Conservation (phyloP, 1,139 yeast genomes). For the Hyphopichia burtonii region DNA sequence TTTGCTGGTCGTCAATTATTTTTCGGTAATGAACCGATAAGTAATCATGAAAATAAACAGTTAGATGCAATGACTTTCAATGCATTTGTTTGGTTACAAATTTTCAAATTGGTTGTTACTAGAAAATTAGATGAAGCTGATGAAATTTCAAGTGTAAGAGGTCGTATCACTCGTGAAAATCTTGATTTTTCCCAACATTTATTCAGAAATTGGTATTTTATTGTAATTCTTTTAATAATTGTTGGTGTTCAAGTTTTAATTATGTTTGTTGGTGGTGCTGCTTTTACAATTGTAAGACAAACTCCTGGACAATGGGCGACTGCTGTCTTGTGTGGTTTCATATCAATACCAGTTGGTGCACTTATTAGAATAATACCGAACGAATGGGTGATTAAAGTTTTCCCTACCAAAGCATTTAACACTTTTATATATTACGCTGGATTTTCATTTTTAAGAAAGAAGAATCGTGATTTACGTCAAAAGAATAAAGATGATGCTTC, state of each 20-base stretch:
- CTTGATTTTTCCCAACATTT: slow-evolving; percentile 82
- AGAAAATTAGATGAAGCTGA: slow-evolving; percentile 90
- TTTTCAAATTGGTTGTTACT: slow-evolving; percentile 88
- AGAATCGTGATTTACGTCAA: slow-evolving; percentile 13
- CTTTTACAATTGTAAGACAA: slow-evolving; percentile 78
- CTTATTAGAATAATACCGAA: slow-evolving; percentile 82
- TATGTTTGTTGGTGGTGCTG: slow-evolving; percentile 97
- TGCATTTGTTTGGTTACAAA: slow-evolving; percentile 96
- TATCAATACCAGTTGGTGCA: slow-evolving; percentile 79
- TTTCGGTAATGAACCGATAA: slow-evolving; percentile 36
- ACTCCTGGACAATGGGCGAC: slow-evolving; percentile 88
- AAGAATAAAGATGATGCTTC: slow-evolving; percentile 8
- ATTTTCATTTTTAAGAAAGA: slow-evolving; percentile 41
- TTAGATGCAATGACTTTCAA: slow-evolving; percentile 87
- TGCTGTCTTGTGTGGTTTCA: slow-evolving; percentile 78
- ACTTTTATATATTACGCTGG: slow-evolving; percentile 46
- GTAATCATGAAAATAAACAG: slow-evolving; percentile 53
- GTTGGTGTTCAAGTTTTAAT: slow-evolving; percentile 83
- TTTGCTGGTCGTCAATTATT: slow-evolving; percentile 73
- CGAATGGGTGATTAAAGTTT: slow-evolving; percentile 62
- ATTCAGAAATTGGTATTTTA: slow-evolving; percentile 78
- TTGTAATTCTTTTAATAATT: slow-evolving; percentile 68
- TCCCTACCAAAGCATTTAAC: slow-evolving; percentile 64
- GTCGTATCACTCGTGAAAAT: slow-evolving; percentile 57
- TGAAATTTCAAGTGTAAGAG: slow-evolving; percentile 55